A percentile compares a stretch with the other conserved stretches of the same genome.
These are phyloP conservation scores for Penicillium sp. DNA, from an alignment of 2,329 filamentous ascomycete species.

Conservation along the genomic window DNA sequence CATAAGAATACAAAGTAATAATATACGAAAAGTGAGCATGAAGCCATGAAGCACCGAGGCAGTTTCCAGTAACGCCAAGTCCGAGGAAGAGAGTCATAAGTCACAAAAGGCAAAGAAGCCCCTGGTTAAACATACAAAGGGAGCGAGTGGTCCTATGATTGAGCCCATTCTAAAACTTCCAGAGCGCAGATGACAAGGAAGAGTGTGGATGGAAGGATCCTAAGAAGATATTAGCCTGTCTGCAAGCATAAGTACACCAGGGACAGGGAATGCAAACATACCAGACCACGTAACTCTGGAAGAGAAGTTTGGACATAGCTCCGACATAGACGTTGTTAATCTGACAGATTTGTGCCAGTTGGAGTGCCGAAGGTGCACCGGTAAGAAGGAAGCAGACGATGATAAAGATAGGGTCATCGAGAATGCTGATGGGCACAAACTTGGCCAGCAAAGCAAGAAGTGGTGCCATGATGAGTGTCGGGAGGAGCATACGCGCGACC, in stretches of 20 bases:
- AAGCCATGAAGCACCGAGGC: neutral
- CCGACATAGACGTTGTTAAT: constrained; percentile 94
- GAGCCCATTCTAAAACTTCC: constrained; percentile 86
- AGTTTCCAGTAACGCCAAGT: neutral
- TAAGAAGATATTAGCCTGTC: constrained; percentile 32
- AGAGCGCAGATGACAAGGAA: constrained; percentile 85
- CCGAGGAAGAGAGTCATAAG: neutral
- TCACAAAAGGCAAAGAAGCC: neutral
- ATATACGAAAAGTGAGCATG: neutral
- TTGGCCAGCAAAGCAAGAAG: constrained; percentile 82
- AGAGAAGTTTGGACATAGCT: constrained; percentile 86
- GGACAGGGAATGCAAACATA: constrained; percentile 43
- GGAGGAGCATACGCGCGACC: constrained; percentile 84
- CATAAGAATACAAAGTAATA: neutral
- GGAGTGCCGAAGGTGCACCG: constrained; percentile 86
- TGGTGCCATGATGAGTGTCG: constrained; percentile 87
- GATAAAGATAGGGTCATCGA: constrained; percentile 96
- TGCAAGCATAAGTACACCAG: neutral
- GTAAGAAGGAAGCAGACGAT: constrained; percentile 96
- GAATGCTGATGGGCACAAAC: constrained; percentile 84
- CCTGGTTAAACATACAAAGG: neutral
- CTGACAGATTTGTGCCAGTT: constrained; percentile 96
- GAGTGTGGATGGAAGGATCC: constrained; percentile 90
- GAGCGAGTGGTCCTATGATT: neutral
- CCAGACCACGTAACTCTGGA: constrained; percentile 97